Evolutionary conservation across 345 rosid genomes (phyloP).

Genomic region (Brassica rapa): DNA sequence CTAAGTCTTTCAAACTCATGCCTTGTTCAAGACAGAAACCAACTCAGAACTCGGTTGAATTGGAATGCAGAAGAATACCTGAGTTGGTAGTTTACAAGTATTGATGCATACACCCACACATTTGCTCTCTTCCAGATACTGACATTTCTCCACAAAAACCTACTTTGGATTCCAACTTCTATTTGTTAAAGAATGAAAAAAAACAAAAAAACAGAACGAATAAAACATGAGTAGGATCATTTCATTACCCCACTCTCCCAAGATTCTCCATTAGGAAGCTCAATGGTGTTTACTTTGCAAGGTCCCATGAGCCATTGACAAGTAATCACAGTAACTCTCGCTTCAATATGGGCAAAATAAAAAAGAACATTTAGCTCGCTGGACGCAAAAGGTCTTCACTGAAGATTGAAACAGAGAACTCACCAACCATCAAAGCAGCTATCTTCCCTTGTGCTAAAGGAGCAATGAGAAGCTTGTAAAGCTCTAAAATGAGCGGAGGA

Average conservation of each 20-base stretch:
- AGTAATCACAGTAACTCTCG: conserved; percentile 80
- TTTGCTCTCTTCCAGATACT: conserved; percentile 91
- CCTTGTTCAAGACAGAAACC: background rate
- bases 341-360: conserved; percentile 38
- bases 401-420: conserved; percentile 31
- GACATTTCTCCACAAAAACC: conserved; percentile 92
- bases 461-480: conserved; percentile 63
- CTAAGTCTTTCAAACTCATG: background rate
- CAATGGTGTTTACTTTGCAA: conserved; percentile 67
- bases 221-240: background rate
- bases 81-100: conserved; percentile 95
- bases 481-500: conserved; percentile 71
- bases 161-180: conserved; percentile 29
- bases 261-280: conserved; percentile 75
- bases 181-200: too few species aligned
- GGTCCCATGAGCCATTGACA: conserved; percentile 97
- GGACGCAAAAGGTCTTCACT: background rate
- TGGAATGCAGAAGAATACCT: conserved; percentile 44
- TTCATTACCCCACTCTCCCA: conserved; percentile 69
- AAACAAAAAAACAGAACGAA: too few species aligned
- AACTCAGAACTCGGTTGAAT: background rate
- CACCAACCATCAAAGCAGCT: conserved; percentile 91
- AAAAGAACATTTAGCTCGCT: background rate
- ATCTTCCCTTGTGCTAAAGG: conserved; percentile 74
- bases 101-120: conserved; percentile 82